Percentiles rank a stretch among this genome's conserved stretches.
These are phyloP conservation scores for Fusarium sp. DNA, from an alignment of 2,329 filamentous ascomycete species.

Conservation along the genomic window DNA sequence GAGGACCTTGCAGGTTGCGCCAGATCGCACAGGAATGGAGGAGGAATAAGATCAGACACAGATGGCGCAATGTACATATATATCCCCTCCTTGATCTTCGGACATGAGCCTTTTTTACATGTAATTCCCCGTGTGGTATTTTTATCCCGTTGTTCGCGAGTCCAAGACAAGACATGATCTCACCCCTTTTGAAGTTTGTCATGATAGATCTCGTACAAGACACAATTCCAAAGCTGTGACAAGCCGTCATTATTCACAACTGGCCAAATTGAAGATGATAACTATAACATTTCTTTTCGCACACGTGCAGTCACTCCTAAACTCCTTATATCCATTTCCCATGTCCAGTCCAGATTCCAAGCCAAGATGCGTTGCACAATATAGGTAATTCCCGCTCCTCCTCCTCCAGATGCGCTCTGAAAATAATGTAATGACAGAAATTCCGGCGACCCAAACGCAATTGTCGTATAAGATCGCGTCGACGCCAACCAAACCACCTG, in stretches of 20 bases:
- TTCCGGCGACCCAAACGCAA: slow-evolving; percentile 15
- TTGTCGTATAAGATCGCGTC: slow-evolving; percentile 13
- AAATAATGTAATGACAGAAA: slow-evolving; percentile 26
- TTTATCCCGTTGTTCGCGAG: not conserved
- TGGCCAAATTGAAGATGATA: slow-evolving; percentile 2
- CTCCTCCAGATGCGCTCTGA: slow-evolving; percentile 28
- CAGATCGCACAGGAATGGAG: not conserved
- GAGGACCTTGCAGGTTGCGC: not conserved
- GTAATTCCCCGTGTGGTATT: not conserved
- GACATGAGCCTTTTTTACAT: not conserved
- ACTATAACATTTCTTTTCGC: slow-evolving; percentile 29
- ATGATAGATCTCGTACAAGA: not conserved
- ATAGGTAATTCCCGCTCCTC: slow-evolving; percentile 13
- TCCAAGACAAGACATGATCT: not conserved
- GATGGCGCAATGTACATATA: not conserved
- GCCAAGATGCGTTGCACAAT: slow-evolving; percentile 26
- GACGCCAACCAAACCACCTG: slow-evolving; percentile 15
- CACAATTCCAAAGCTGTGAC: not conserved
- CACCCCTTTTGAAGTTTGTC: not conserved
- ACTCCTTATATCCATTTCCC: slow-evolving; percentile 30
- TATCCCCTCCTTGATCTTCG: not conserved
- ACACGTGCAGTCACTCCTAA: slow-evolving; percentile 31
- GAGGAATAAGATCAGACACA: not conserved
- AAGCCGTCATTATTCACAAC: not conserved
- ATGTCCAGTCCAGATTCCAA: slow-evolving; percentile 11